A percentile compares a stretch with the other conserved stretches of the same genome.
Conservation (phyloP, 176 grass and related monocot genomes). For the Rhynchospora breviuscula region DNA sequence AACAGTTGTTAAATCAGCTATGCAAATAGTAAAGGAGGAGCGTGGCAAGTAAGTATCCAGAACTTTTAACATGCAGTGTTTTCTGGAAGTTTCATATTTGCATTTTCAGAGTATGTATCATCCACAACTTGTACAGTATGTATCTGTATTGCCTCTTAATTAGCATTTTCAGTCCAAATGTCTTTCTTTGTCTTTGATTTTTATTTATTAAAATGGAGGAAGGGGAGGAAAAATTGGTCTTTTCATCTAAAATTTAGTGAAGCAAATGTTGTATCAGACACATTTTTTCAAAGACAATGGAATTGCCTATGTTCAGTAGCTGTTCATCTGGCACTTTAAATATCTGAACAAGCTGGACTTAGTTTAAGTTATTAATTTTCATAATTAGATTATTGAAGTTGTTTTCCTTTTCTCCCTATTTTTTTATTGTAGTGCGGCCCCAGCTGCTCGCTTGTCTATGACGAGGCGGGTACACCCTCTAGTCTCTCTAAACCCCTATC, state of each 20-base stretch:
- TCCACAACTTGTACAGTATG: too few species aligned
- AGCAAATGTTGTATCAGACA: neutral
- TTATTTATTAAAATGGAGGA: neutral
- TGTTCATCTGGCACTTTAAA: neutral
- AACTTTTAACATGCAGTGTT: neutral
- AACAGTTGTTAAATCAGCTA: conserved; percentile 43
- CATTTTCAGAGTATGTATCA: too few species aligned
- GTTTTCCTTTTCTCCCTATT: neutral
- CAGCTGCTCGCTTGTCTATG: conserved; percentile 69
- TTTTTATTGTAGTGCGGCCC: conserved; percentile 61
- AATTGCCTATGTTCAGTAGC: neutral
- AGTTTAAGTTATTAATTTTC: neutral
- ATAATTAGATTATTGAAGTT: neutral
- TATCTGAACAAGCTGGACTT: neutral
- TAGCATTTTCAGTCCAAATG: neutral
- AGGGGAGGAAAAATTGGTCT: neutral
- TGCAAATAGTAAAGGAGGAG: conserved; percentile 81
- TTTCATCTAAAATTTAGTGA: neutral
- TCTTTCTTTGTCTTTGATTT: neutral
- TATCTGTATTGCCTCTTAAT: too few species aligned
- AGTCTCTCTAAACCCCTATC: conserved; percentile 84
- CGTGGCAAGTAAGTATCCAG: conserved; percentile 60
- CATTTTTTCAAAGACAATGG: neutral
- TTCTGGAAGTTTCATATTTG: neutral
- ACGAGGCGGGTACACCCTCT: conserved; percentile 82